A percentile compares a stretch with the other conserved stretches of the same genome.
Conservation (phyloP, 257 asterid species). For the Apocynum venetum region DNA sequence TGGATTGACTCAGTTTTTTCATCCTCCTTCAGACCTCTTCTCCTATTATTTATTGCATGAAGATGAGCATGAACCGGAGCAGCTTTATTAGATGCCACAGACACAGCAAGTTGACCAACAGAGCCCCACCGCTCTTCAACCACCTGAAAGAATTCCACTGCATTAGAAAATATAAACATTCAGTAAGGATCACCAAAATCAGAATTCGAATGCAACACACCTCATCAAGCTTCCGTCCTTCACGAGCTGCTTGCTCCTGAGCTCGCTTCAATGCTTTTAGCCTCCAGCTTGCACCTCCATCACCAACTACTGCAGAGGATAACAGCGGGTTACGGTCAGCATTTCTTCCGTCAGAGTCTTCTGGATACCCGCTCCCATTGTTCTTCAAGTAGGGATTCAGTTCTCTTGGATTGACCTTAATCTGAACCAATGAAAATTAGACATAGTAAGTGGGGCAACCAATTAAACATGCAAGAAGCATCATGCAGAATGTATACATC, state of each 20-base stretch:
- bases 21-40: slow-evolving; percentile 47
- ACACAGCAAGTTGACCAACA: slow-evolving; percentile 79
- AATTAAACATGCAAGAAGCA: background rate
- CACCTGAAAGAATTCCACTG: slow-evolving; percentile 41
- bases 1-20: slow-evolving; percentile 33
- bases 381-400: slow-evolving; percentile 75
- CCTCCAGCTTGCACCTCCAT: slow-evolving; percentile 99
- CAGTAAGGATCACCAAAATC: slow-evolving; percentile 10
- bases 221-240: slow-evolving; percentile 72
- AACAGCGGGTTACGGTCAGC: slow-evolving; percentile 35
- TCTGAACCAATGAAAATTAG: slow-evolving; percentile 27
- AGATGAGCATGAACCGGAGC: slow-evolving; percentile 89
- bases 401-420: slow-evolving; percentile 69
- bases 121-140: slow-evolving; percentile 98
- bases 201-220: slow-evolving; percentile 30
- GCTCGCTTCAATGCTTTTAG: slow-evolving; percentile 90
- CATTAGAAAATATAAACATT: slow-evolving; percentile 5
- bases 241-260: slow-evolving; percentile 94
- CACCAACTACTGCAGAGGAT: slow-evolving; percentile 71
- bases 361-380: slow-evolving; percentile 79
- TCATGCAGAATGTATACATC: background rate
- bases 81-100: slow-evolving; percentile 69
- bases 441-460: background rate
- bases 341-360: slow-evolving; percentile 43
- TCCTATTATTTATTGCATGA: slow-evolving; percentile 67